Evolutionary conservation across 2,329 filamentous ascomycete species (phyloP), one percentile per base, ranked within the genome.

Genomic region (Didymella arachidicola): DNA sequence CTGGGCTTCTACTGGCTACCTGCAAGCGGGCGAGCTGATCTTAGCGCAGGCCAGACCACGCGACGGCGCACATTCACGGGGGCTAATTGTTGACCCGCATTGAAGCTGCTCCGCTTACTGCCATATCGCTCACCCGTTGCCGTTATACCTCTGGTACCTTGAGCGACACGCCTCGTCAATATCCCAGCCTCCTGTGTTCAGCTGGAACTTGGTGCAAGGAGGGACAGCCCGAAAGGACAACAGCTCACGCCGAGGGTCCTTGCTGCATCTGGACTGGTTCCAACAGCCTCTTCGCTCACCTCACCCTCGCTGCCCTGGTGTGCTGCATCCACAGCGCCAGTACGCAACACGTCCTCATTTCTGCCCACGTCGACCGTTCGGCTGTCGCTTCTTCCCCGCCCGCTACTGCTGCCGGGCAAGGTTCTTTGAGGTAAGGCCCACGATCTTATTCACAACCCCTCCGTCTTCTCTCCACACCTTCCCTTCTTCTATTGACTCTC

Each of bases 391-490:
- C 57, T 64, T 67, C 66, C 67, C 66, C 65, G 66, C 70, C 64
- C 65, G 60, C 67, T 63, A 62, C 67, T 64, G 64, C 65, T 66
- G 57, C 65, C 60, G 55, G 47, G 47, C 61, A 57, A 53, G 39
- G 54, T 42, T 61, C 58, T 62, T 62, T 49, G 57, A 71, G 67
- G 71, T 73, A 73, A 75, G 72, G 66, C 66, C 55, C 51, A 53
- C 52, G 47, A 60, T 61, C 59, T 61, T 57, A 39, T 62, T 63
- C 38, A 32, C 39, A 47, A 50, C 51, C 55, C 50, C 57, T 56
- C 56, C 56, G 46, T 57, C 62, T 53, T 54, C 58, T 45, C 51
- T 52, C 46, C 52, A 43, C 64, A 54, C 59, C 60, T 44, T 64
- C 60, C 51, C n/a, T 44, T 44, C 51, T 42, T 30, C n/a, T 27